A percentile compares a stretch with the other conserved stretches of the same genome.
Evolutionary conservation across 257 asterid species (phyloP).

Genomic region (Solanum boliviense): DNA sequence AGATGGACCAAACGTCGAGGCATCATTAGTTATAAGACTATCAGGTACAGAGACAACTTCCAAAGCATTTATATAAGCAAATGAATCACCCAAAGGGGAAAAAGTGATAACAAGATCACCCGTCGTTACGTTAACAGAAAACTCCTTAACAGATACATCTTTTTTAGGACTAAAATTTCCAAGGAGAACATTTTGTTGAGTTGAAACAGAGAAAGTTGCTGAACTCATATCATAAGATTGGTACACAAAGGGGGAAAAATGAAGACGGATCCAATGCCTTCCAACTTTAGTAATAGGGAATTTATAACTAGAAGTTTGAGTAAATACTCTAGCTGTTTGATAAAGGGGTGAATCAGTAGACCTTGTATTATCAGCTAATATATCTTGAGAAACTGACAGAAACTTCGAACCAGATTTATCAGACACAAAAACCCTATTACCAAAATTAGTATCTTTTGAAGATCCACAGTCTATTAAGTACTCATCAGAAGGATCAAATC

Average conservation of each 20-base stretch:
- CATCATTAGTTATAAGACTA: slow-evolving; percentile 31
- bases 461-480: slow-evolving; percentile 59
- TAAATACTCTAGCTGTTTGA: slow-evolving; percentile 51
- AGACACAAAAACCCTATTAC: slow-evolving; percentile 33
- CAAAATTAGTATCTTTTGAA: slow-evolving; percentile 28
- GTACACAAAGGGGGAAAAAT: slow-evolving; percentile 15
- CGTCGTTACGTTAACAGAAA: slow-evolving; percentile 22
- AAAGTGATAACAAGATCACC: slow-evolving; percentile 29
- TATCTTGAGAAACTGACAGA: slow-evolving; percentile 36
- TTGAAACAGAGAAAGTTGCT: slow-evolving; percentile 48
- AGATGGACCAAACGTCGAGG: slow-evolving; percentile 19
- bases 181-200: slow-evolving; percentile 29
- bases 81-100: slow-evolving; percentile 25
- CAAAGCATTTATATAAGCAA: slow-evolving; percentile 40
- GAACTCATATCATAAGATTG: slow-evolving; percentile 34
- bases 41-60: slow-evolving; percentile 45
- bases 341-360: slow-evolving; percentile 27
- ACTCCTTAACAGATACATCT: slow-evolving; percentile 15
- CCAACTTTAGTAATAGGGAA: slow-evolving; percentile 41
- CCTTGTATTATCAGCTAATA: slow-evolving; percentile 37
- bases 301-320: slow-evolving; percentile 36
- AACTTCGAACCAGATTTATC: slow-evolving; percentile 46
- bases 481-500: slow-evolving; percentile 38
- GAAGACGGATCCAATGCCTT: slow-evolving; percentile 57
- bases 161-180: slow-evolving; percentile 36